A percentile compares a stretch with the other conserved stretches of the same genome.
Evolutionary conservation across 2,329 filamentous ascomycete genomes (phyloP).

Genomic region (Fusarium compactum): DNA sequence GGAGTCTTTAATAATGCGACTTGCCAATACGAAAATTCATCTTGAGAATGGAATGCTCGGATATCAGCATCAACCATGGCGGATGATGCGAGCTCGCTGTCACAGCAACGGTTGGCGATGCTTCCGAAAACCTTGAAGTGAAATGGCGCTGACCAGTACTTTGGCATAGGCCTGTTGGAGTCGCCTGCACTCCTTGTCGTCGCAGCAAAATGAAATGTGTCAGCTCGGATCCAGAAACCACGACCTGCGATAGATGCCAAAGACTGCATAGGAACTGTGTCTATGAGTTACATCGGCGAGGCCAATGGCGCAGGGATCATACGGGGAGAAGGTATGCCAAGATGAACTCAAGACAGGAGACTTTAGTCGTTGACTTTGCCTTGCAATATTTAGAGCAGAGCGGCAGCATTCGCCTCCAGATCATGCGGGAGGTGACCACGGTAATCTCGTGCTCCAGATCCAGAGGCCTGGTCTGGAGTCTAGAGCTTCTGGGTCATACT

Average conservation of each 20-base stretch:
- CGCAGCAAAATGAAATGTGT: slow-evolving; percentile 20
- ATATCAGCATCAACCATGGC: background rate
- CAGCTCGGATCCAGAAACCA: background rate
- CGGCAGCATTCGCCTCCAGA: background rate
- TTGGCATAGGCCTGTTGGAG: background rate
- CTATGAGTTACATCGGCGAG: slow-evolving; percentile 2
- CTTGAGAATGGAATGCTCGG: background rate
- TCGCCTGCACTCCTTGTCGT: slow-evolving; percentile 10
- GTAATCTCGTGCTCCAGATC: background rate
- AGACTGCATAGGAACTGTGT: background rate
- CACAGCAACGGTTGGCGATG: background rate
- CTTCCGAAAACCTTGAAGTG: background rate
- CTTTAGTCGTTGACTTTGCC: background rate
- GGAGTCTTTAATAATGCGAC: background rate
- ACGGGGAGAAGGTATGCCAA: background rate
- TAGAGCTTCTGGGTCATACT: background rate
- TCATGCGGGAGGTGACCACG: no score
- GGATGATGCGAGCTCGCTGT: background rate
- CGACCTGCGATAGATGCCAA: slow-evolving; percentile 3
- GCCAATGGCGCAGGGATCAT: background rate
- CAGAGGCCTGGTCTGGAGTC: background rate
- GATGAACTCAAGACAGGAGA: background rate
- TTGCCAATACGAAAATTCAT: background rate
- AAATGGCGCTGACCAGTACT: background rate
- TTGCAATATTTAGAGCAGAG: background rate